Evolutionary conservation across 192 early-diverging fungal genomes (phyloP), one percentile per base, ranked within the genome.

Genomic region (Linnemannia zychae): DNA sequence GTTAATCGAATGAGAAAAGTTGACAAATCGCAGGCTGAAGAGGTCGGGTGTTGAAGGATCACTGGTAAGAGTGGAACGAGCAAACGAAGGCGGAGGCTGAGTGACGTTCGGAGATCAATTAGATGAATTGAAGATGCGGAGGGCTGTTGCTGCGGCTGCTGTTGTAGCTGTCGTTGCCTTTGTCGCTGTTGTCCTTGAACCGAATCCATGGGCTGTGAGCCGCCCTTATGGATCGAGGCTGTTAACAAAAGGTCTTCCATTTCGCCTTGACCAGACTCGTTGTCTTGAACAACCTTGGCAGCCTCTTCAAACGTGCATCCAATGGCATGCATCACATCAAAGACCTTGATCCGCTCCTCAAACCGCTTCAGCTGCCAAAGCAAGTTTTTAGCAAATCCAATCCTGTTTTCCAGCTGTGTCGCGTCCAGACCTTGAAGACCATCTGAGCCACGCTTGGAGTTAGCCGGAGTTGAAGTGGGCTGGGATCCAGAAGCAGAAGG

Each of bases 281-380:
- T 79, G 16, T 85, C 83, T 40, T 87, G 78, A 11, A 90, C 76
- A 0, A 89, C 88, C 71, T 77, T 74, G n/a, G 75, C 60, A 13
- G 90, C 90, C 31, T 90, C 86, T 17, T 84, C 84, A 72, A 84
- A 91, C 13, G 80, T 78, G 4, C 87, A 87, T 31, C 88, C 80
- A 38, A 86, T 82, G 11, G 84, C 86, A 75, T 91, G 87, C 90
- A 91, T 91, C 2, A 90, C 89, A 28, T 88, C 85, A 80, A 90
- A 91, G 36, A 85, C 74, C 22, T 72, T 36, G 60, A 86, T 72
- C 20, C 81, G 53, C 22, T 86, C 76, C 16, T 88, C 83, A 46
- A 88, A 91, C 11, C 82, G 67, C 47, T 84, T 83, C 22, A 91
- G 87, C 72, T 91, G 90, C 60, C 60, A 74, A 16, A 89, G 79